phyloP scores from a whole-genome alignment of 257 asterid genomes.

The Solanum tarapatanum region DNA sequence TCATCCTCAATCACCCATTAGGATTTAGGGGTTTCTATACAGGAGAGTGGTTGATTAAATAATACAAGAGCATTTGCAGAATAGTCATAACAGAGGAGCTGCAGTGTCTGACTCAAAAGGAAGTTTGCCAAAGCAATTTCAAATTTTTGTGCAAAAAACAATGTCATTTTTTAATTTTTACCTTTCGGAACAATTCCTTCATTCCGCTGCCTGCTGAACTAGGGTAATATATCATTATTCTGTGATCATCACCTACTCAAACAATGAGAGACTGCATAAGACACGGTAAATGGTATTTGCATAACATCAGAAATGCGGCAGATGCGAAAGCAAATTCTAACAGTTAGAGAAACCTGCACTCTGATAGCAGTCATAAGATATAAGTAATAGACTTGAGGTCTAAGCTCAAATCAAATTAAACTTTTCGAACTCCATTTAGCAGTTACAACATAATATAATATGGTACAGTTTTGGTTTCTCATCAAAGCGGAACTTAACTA shows the following conservation, averaged over 20 bases:
- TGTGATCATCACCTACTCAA: slow-evolving; percentile 85
- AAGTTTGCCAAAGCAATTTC: not conserved
- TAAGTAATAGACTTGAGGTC: not conserved
- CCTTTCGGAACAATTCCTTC: slow-evolving; percentile 97
- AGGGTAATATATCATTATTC: slow-evolving; percentile 95
- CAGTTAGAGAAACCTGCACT: not conserved
- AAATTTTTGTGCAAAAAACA: not conserved
- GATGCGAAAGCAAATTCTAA: not conserved
- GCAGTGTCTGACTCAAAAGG: not conserved
- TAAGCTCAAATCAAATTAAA: not conserved
- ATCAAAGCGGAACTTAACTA: not conserved
- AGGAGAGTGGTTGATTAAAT: not conserved
- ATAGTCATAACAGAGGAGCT: not conserved
- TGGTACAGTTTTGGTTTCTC: not conserved
- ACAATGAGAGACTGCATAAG: slow-evolving; percentile 7
- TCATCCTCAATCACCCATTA: not conserved
- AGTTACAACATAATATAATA: not conserved
- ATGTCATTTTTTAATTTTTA: slow-evolving; percentile 2
- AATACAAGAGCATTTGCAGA: not conserved
- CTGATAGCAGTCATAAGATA: not conserved
- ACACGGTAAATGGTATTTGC: not conserved
- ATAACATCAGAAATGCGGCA: not conserved
- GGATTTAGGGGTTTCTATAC: not conserved
- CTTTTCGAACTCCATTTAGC: not conserved
- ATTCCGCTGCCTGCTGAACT: slow-evolving; percentile 99